Evolutionary conservation across 2,329 filamentous ascomycete genomes (phyloP).

Genomic region (Venturiaceae sp.): DNA sequence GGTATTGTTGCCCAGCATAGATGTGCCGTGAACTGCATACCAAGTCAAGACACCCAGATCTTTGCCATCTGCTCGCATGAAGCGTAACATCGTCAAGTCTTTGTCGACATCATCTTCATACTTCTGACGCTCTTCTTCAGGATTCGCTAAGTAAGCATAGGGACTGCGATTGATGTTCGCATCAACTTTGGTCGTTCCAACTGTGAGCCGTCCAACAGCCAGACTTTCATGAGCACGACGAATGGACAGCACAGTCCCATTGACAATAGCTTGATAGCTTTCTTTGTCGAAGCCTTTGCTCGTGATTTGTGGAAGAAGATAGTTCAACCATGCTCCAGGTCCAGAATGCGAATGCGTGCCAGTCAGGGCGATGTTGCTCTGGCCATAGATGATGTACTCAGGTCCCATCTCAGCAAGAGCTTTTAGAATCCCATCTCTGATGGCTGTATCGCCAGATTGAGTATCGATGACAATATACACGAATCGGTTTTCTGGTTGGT

Average conservation of each 20-base stretch:
- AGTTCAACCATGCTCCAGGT: constrained; percentile 89
- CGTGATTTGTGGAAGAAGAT: constrained; percentile 83
- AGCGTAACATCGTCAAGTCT: constrained; percentile 68
- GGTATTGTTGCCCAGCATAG: constrained; percentile 84
- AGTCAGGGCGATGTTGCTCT: constrained; percentile 78
- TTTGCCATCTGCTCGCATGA: constrained; percentile 65
- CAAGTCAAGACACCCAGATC: constrained; percentile 76
- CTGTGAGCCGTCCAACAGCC: constrained; percentile 57
- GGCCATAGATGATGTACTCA: constrained; percentile 64
- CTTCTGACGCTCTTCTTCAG: constrained; percentile 58
- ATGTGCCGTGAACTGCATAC: constrained; percentile 89
- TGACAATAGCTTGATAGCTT: constrained; percentile 81
- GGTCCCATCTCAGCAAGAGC: constrained; percentile 58
- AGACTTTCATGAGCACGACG: constrained; percentile 67
- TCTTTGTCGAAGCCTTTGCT: constrained; percentile 77
- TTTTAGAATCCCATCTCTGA: constrained; percentile 78
- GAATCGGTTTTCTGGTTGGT: constrained; percentile 60
- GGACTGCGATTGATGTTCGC: constrained; percentile 85
- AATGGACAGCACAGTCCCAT: constrained; percentile 75
- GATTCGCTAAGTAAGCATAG: constrained; percentile 82
- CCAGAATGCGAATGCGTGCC: constrained; percentile 91
- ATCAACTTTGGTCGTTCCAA: constrained; percentile 58
- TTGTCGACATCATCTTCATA: constrained; percentile 66
- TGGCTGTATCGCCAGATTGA: constrained; percentile 78
- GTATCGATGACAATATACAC: constrained; percentile 84